These are phyloP conservation scores for Hymenoscyphus salicellus DNA, from an alignment of 2,329 filamentous ascomycete species.

Conservation along the genomic window DNA sequence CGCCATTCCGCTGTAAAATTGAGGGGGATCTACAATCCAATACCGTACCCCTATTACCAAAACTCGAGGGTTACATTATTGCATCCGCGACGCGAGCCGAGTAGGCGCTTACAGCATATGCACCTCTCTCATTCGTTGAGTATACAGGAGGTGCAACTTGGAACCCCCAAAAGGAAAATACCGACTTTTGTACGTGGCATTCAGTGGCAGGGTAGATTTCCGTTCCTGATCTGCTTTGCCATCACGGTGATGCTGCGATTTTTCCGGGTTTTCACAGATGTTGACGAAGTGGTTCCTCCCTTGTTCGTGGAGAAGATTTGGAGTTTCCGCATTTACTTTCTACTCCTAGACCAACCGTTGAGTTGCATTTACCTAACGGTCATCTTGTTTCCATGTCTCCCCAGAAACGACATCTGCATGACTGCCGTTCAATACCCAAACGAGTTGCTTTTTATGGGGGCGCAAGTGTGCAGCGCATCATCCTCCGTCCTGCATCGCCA, in stretches of 20 bases:
- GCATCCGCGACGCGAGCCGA: not conserved
- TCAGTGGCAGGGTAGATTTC: too few species aligned
- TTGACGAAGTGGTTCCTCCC: too few species aligned
- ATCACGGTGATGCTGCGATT: too few species aligned
- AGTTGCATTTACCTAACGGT: not conserved
- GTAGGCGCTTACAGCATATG: not conserved
- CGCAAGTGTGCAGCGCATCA: not conserved
- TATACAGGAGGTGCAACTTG: not conserved
- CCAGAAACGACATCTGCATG: not conserved
- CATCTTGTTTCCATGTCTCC: not conserved
- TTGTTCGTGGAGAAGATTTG: too few species aligned
- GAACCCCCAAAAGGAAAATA: not conserved
- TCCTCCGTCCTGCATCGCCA: not conserved
- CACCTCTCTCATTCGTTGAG: not conserved
- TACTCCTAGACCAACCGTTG: not conserved
- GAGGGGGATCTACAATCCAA: not conserved
- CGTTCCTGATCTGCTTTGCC: too few species aligned
- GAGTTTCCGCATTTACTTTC: not conserved
- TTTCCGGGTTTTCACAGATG: too few species aligned
- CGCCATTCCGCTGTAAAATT: not conserved
- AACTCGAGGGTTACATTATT: not conserved
- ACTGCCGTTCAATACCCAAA: not conserved
- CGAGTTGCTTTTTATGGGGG: not conserved
- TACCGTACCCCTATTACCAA: not conserved
- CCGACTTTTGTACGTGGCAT: not conserved